Conservation (phyloP, 257 asterid species). For the Fraxinus quadrangulata region DNA sequence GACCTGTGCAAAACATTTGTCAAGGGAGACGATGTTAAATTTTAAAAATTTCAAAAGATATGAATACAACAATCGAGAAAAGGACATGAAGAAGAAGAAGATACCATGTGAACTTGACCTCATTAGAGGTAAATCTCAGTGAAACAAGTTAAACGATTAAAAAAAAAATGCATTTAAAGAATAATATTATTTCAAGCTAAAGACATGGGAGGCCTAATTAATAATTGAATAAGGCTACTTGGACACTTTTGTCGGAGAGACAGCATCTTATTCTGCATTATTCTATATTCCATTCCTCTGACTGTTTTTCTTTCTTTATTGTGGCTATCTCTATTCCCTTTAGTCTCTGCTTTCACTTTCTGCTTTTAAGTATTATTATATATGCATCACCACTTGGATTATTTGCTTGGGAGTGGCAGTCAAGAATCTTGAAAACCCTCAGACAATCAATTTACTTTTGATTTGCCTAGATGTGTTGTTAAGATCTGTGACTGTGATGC, state of each 20-base stretch:
- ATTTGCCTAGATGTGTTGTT: conserved; percentile 26
- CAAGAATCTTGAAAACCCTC: conserved; percentile 48
- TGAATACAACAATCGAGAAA: conserved; percentile 31
- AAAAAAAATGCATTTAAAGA: conserved; percentile 33
- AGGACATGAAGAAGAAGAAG: conserved; percentile 25
- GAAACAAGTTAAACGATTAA: not conserved
- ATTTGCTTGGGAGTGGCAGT: conserved; percentile 38
- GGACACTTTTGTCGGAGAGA: not conserved
- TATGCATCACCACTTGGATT: conserved; percentile 38
- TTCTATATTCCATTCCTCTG: conserved; percentile 31
- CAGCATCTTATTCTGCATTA: conserved; percentile 32
- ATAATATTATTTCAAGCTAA: conserved; percentile 17
- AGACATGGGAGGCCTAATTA: conserved; percentile 31
- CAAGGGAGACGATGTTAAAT: conserved; percentile 29
- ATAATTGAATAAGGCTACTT: not conserved
- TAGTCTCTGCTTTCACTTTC: conserved; percentile 15
- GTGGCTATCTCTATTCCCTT: conserved; percentile 11
- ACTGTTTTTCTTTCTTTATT: conserved; percentile 20
- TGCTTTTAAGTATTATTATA: conserved; percentile 14
- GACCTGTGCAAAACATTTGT: no score
- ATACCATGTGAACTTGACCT: conserved; percentile 38
- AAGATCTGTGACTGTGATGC: conserved; percentile 26
- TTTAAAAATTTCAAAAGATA: conserved; percentile 34
- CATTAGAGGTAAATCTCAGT: conserved; percentile 28
- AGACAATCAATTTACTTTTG: conserved; percentile 45